phyloP scores from a whole-genome alignment of 768 basidiomycete genomes.

The Pulveroboletus frians region DNA sequence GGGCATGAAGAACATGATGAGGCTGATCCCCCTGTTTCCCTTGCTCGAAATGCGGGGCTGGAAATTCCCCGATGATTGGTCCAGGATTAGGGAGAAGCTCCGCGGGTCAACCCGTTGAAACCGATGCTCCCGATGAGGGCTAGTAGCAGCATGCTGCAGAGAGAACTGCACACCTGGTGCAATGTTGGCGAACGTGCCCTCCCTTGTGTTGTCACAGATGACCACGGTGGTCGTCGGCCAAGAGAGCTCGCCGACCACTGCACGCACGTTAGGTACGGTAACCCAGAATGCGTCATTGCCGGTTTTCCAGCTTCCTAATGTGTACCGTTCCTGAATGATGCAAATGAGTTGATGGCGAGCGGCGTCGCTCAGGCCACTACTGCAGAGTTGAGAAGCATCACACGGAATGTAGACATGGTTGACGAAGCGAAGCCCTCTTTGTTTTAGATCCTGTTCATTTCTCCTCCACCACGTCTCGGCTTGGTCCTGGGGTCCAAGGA shows the following conservation, averaged over 20 bases:
- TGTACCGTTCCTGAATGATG: constrained; percentile 10
- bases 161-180: constrained; percentile 6
- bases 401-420: constrained; percentile 24
- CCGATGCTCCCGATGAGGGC: constrained; percentile 2
- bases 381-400: background rate
- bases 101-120: constrained; percentile 16
- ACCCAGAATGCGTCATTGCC: constrained; percentile 5
- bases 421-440: constrained; percentile 21
- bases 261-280: constrained; percentile 14
- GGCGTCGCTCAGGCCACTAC: background rate
- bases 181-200: constrained; percentile 4
- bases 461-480: constrained; percentile 24
- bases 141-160: background rate
- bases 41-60: background rate
- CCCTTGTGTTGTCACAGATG: constrained; percentile 14
- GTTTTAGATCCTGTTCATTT: constrained; percentile 19
- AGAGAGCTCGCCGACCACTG: constrained; percentile 14
- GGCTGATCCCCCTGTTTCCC: constrained; percentile 5
- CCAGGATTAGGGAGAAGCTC: background rate
- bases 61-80: background rate
- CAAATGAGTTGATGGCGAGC: background rate
- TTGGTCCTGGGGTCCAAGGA: constrained; percentile 31
- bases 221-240: constrained; percentile 20
- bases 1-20: constrained; percentile 14
- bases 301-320: constrained; percentile 13